These are phyloP conservation scores for Rhododendron simsii DNA, from an alignment of 148 eudicot species.

Conservation along the genomic window DNA sequence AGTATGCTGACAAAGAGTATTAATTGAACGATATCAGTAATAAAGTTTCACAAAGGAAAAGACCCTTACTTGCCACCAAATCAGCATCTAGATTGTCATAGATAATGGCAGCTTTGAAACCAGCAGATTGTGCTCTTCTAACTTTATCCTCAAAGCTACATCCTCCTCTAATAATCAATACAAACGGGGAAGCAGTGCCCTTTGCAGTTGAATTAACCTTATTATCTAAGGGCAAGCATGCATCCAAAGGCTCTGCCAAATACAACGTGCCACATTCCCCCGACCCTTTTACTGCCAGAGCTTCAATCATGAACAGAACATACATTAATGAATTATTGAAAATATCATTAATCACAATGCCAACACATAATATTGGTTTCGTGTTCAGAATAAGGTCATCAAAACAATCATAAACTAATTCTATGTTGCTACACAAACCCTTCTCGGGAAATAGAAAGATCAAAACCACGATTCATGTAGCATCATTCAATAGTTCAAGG, in stretches of 20 bases:
- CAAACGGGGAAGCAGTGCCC: conserved; percentile 38
- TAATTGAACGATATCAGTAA: neutral
- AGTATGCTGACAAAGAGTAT: neutral
- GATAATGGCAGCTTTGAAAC: conserved; percentile 76
- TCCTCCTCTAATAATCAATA: conserved; percentile 65
- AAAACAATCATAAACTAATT: neutral
- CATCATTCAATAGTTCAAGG: neutral
- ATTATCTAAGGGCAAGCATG: conserved; percentile 50
- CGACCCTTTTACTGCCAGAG: conserved; percentile 49
- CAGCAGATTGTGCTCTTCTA: conserved; percentile 75
- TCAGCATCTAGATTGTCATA: conserved; percentile 52
- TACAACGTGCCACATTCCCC: conserved; percentile 67
- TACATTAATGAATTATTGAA: neutral
- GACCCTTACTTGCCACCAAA: conserved; percentile 72
- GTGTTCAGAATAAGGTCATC: neutral
- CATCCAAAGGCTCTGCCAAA: conserved; percentile 77
- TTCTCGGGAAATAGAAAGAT: neutral
- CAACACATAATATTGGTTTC: neutral
- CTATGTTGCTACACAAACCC: neutral
- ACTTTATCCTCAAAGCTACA: conserved; percentile 92
- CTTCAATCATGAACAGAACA: conserved; percentile 35
- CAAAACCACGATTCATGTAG: neutral
- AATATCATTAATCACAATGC: neutral
- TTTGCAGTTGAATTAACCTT: conserved; percentile 29
- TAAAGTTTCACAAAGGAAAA: conserved; percentile 4